Base-by-base conservation (phyloP, 2,329 filamentous ascomycete species). In the Coniochaeta hoffmannii region DNA sequence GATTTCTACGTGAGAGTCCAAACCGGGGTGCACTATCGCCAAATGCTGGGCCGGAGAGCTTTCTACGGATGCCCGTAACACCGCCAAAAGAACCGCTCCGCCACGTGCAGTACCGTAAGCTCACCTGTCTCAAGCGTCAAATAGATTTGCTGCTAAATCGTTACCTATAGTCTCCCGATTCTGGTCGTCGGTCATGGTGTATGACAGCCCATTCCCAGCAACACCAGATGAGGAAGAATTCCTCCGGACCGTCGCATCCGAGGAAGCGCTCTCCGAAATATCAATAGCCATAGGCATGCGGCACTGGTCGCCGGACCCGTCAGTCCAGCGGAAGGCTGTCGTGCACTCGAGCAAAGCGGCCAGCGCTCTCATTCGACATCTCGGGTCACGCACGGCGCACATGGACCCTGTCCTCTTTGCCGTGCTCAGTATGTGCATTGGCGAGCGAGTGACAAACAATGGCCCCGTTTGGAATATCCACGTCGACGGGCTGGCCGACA, bases 401-500 rank as follows among this genome's bases (percentile, higher is more conserved):
- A 61, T 58, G 7, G 63, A 64, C 54, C 61, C 61, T 9, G 58
- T 66, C 46, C 56, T 66, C 1, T 61, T 46, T 9, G 55, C 65
- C 1, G 62, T 65, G 14, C 24, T 56, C 30, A 65, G 61, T 1
- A 63, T 66, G 59, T 62, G 60, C 4, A 62, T 66, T 38, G 61
- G 60, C 1, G 64, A 62, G 49, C 56, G 60, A 5, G 50, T 65
- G 22, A 30, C 54, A 10, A 28, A 57, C 32, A 57, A 62, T n/a
- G 50, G 59, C 17, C 5, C 41, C 1, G 56, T 59, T 9, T 65
- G 64, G 63, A 56, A 60, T 15, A 51, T 62, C 17, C 62, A 61
- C 35, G 56, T 63, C 5, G 50, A 64, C 49, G 63, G 64, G 10
- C 55, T 60, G 11, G 57, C 57, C 24, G 50, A 59, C 17, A 46